Evolutionary conservation across 148 eudicot genomes (phyloP).

Genomic region (Cornus controversa): DNA sequence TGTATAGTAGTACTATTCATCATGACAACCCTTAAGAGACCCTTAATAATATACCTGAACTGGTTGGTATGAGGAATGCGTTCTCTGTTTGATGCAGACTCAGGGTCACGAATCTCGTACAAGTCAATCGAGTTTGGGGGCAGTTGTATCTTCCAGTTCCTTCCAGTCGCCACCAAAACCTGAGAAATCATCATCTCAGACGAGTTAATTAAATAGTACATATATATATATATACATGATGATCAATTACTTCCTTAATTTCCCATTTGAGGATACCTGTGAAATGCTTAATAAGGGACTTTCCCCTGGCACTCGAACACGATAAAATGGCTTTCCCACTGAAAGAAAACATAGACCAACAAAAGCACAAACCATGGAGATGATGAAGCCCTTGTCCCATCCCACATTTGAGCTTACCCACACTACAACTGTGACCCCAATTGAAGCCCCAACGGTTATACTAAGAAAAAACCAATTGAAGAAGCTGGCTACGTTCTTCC

Average conservation of each 20-base stretch:
- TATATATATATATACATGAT: no score
- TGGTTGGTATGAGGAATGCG: not conserved
- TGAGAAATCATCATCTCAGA: not conserved
- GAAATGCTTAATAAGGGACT: not conserved
- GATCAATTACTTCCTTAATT: no score
- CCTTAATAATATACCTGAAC: not conserved
- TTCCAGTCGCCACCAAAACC: not conserved
- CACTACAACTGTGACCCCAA: slow-evolving; percentile 15
- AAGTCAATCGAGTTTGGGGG: slow-evolving; percentile 2
- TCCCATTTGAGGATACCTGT: not conserved
- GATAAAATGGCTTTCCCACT: slow-evolving; percentile 14
- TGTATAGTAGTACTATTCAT: no score
- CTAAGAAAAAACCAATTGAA: slow-evolving; percentile 14
- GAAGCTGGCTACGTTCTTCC: slow-evolving; percentile 15
- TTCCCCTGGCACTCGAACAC: slow-evolving; percentile 8
- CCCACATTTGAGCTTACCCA: slow-evolving; percentile 15
- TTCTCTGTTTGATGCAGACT: not conserved
- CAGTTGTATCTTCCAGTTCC: slow-evolving; percentile 3
- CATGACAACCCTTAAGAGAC: no score
- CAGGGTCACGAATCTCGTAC: slow-evolving; percentile 8
- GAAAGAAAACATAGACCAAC: slow-evolving; percentile 1
- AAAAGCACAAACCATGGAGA: slow-evolving; percentile 10
- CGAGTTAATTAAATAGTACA: not conserved
- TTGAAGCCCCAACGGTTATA: slow-evolving; percentile 1
- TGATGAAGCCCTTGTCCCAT: slow-evolving; percentile 20